A percentile compares a stretch with the other conserved stretches of the same genome.
These are phyloP conservation scores for Cichorium intybus DNA, from an alignment of 140 eudicot genomes.

Conservation along the genomic window DNA sequence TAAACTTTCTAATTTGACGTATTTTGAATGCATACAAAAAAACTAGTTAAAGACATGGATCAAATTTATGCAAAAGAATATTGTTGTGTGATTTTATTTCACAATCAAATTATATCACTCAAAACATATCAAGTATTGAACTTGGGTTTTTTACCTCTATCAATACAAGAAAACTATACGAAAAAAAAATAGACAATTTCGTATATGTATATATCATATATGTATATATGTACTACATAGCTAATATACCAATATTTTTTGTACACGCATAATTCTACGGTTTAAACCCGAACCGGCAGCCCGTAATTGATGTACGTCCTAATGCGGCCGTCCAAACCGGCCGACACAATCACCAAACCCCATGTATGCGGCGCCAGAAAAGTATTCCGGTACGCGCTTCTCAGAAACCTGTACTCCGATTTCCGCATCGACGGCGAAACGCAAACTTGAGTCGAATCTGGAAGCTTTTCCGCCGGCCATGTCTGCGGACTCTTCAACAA, in stretches of 20 bases:
- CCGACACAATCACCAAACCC: constrained; percentile 79
- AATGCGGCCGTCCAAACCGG: constrained; percentile 63
- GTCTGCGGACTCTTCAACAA: constrained; percentile 52
- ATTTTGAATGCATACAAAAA: no score
- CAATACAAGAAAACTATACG: constrained; percentile 1
- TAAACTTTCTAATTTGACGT: no score
- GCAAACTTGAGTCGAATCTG: constrained; percentile 34
- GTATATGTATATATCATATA: neutral
- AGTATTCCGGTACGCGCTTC: constrained; percentile 58
- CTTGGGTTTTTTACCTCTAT: neutral
- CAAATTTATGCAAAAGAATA: neutral
- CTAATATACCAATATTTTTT: neutral
- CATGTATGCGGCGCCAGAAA: constrained; percentile 61
- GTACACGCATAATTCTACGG: neutral
- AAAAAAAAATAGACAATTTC: neutral
- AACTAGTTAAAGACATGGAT: no score
- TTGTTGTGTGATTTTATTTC: neutral
- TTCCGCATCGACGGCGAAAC: constrained; percentile 26
- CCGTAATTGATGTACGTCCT: constrained; percentile 74
- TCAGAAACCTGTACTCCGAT: constrained; percentile 45
- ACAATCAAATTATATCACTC: neutral
- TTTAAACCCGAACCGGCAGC: constrained; percentile 53
- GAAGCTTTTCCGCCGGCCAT: constrained; percentile 73
- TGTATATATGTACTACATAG: constrained; percentile 4
- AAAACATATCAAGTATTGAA: neutral